A percentile compares a stretch with the other conserved stretches of the same genome.
Conservation (phyloP, 495 filamentous ascomycete genomes). For the Elasticomyces elasticus region DNA sequence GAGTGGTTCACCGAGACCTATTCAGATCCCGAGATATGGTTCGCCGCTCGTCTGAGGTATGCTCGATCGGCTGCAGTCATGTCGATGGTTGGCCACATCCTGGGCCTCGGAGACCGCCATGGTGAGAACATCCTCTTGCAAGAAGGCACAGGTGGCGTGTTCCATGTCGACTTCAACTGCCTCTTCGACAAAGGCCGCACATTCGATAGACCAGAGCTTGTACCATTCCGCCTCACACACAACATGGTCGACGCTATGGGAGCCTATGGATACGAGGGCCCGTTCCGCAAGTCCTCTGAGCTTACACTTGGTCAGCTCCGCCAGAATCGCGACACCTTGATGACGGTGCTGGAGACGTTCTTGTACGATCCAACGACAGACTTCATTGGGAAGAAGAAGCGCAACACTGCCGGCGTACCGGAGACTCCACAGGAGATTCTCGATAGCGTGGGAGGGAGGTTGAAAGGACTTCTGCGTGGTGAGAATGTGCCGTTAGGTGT, state of each 20-base stretch:
- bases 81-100: constrained; percentile 92
- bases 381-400: constrained; percentile 68
- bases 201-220: constrained; percentile 86
- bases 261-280: constrained; percentile 83
- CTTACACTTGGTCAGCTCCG: constrained; percentile 73
- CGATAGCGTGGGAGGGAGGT: constrained; percentile 77
- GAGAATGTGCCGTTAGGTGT: constrained; percentile 88
- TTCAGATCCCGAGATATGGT: constrained; percentile 85
- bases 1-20: constrained; percentile 95
- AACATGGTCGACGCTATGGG: constrained; percentile 98
- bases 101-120: constrained; percentile 94
- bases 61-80: constrained; percentile 91
- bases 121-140: constrained; percentile 96
- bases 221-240: constrained; percentile 96
- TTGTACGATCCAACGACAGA: constrained; percentile 93
- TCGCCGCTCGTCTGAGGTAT: constrained; percentile 79
- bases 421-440: constrained; percentile 84
- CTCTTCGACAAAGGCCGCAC: constrained; percentile 98
- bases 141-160: constrained; percentile 83
- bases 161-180: constrained; percentile 99
- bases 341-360: constrained; percentile 95
- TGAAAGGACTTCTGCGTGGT: constrained; percentile 68
- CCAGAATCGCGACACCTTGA: constrained; percentile 86
- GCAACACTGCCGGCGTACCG: constrained; percentile 51
- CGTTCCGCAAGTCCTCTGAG: constrained; percentile 84